Conservation (phyloP, 257 asterid species). For the Lavandula angustifolia region DNA sequence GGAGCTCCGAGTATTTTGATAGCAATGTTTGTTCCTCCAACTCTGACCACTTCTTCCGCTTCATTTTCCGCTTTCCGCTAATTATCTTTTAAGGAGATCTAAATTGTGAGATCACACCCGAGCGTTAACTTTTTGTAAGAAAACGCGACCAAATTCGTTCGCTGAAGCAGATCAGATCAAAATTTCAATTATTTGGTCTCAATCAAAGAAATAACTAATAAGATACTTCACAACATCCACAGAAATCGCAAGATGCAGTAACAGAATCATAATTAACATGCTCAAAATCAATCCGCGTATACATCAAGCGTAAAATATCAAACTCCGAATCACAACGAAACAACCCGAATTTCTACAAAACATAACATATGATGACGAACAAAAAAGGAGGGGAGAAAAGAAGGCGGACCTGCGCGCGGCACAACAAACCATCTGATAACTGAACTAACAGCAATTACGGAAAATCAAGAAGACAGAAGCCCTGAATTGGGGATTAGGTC, state of each 20-base stretch:
- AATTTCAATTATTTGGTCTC: background rate
- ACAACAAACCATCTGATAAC: background rate
- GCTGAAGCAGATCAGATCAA: too few relatives aligned
- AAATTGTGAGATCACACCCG: too few relatives aligned
- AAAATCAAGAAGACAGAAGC: too few relatives aligned
- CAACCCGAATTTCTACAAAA: background rate
- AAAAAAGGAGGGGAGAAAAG: background rate
- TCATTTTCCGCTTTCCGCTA: constrained; percentile 41
- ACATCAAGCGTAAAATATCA: background rate
- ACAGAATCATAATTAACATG: background rate
- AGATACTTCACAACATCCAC: background rate
- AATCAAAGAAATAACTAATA: background rate
- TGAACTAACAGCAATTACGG: too few relatives aligned
- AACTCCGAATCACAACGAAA: background rate
- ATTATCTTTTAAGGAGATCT: too few relatives aligned
- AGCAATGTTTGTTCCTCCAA: constrained; percentile 79
- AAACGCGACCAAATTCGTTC: too few relatives aligned
- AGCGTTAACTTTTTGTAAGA: too few relatives aligned
- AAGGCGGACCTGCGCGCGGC: background rate
- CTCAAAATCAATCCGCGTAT: background rate
- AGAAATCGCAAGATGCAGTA: background rate
- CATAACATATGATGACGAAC: too few relatives aligned
- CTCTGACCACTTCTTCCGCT: constrained; percentile 99
- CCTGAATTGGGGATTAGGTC: background rate
- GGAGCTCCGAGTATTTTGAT: constrained; percentile 69